These are phyloP conservation scores for Microsporum ferrugineum DNA, from an alignment of 2,329 filamentous ascomycete species.

Conservation along the genomic window DNA sequence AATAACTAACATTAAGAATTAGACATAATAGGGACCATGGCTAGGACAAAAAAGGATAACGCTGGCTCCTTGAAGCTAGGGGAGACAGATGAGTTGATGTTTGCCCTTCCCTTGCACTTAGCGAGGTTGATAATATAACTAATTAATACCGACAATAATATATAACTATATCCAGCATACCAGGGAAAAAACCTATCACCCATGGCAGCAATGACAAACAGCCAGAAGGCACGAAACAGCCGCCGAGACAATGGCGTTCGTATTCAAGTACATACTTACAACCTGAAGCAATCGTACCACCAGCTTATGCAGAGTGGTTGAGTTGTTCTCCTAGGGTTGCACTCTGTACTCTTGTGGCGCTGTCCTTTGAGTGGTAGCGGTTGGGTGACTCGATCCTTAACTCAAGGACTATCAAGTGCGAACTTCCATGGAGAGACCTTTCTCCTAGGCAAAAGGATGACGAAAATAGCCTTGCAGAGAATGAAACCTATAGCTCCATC, in stretches of 20 bases:
- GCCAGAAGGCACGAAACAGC: background rate
- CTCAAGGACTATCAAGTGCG: too few species aligned
- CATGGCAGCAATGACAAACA: background rate
- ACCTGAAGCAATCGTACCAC: background rate
- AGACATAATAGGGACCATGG: background rate
- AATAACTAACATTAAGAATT: background rate
- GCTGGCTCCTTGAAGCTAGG: background rate
- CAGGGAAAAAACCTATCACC: background rate
- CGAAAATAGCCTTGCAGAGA: too few species aligned
- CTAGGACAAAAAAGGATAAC: background rate
- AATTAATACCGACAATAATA: too few species aligned
- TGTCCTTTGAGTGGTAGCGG: too few species aligned
- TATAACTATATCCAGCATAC: background rate
- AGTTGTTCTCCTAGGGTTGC: too few species aligned
- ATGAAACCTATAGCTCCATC: too few species aligned
- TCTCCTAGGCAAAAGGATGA: too few species aligned
- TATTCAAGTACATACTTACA: background rate
- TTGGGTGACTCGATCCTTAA: too few species aligned
- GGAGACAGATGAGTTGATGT: background rate
- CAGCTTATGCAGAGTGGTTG: background rate
- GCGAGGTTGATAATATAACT: background rate
- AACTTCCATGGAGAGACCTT: too few species aligned
- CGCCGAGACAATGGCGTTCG: constrained; percentile 1
- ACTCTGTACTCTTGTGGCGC: too few species aligned
- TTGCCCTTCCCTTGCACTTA: background rate